phyloP scores from a whole-genome alignment of 2,329 filamentous ascomycete species.

The Didymella lethalis region DNA sequence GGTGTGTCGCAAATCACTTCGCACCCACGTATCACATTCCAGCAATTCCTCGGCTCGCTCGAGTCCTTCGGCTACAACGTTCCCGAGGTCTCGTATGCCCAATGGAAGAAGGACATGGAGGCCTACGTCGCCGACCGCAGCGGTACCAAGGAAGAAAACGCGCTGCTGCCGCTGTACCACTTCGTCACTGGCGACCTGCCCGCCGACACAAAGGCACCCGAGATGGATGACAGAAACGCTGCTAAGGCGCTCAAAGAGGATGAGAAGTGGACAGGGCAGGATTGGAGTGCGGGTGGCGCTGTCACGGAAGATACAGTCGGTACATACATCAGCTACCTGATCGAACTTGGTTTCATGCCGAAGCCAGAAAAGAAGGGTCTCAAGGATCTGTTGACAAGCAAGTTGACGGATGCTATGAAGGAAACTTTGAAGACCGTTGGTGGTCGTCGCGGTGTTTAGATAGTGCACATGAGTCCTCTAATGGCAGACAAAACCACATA shows the following conservation, averaged over 20 bases:
- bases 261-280: conserved; percentile 64
- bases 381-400: conserved; percentile 38
- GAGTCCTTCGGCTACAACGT: conserved; percentile 76
- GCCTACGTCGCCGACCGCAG: conserved; percentile 67
- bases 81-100: conserved; percentile 70
- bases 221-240: conserved; percentile 77
- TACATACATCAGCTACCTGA: conserved; percentile 69
- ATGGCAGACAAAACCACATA: background rate
- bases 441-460: conserved; percentile 41
- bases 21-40: conserved; percentile 79
- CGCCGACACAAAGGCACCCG: conserved; percentile 72
- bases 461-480: background rate
- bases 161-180: conserved; percentile 74
- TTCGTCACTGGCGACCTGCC: conserved; percentile 76
- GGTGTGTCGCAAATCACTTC: conserved; percentile 80
- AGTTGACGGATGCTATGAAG: conserved; percentile 44
- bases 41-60: conserved; percentile 75
- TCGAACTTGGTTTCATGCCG: conserved; percentile 68
- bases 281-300: conserved; percentile 63
- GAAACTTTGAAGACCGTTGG: conserved; percentile 47
- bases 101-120: conserved; percentile 74
- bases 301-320: conserved; percentile 69
- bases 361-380: conserved; percentile 40
- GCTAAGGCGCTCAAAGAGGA: conserved; percentile 70
- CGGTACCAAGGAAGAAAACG: conserved; percentile 71